Percentiles rank a stretch among this genome's conserved stretches.
Conservation (phyloP, 2,329 filamentous ascomycete species). For the Tolypocladium sp. region DNA sequence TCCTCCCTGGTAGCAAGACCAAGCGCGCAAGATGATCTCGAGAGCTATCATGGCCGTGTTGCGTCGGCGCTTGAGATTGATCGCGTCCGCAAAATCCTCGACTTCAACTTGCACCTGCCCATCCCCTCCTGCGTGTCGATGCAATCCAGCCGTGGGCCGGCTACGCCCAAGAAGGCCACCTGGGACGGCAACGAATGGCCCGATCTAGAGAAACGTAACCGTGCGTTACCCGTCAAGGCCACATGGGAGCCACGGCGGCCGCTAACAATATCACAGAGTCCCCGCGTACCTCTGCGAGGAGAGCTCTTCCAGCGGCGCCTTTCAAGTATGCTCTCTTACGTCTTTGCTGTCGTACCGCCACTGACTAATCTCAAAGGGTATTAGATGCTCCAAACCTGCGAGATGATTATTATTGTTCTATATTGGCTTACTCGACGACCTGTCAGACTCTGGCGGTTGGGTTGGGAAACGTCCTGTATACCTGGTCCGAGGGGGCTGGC, state of each 20-base stretch:
- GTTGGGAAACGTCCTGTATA: constrained; percentile 68
- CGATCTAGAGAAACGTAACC: not conserved
- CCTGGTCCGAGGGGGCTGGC: constrained; percentile 73
- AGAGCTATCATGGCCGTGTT: constrained; percentile 64
- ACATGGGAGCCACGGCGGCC: not conserved
- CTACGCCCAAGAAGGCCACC: not conserved
- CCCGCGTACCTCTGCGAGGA: constrained; percentile 5
- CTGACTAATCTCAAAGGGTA: constrained; percentile 40
- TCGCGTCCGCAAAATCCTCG: constrained; percentile 55
- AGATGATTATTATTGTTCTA: constrained; percentile 92
- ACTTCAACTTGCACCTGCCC: constrained; percentile 27
- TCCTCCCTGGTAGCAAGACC: constrained; percentile 32
- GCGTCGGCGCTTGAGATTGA: constrained; percentile 78
- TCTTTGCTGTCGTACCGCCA: not conserved
- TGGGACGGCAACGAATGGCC: not conserved
- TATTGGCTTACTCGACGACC: constrained; percentile 73
- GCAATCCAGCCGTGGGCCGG: not conserved
- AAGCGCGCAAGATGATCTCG: constrained; percentile 48
- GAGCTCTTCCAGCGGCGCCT: constrained; percentile 58
- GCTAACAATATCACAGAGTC: constrained; percentile 13
- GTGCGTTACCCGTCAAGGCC: not conserved
- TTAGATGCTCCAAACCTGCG: constrained; percentile 82
- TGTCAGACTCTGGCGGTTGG: constrained; percentile 75
- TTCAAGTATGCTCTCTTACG: constrained; percentile 54
- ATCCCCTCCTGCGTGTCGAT: constrained; percentile 2